Evolutionary conservation across 2,329 filamentous ascomycete genomes (phyloP).

Genomic region (Talaromyces islandicus): DNA sequence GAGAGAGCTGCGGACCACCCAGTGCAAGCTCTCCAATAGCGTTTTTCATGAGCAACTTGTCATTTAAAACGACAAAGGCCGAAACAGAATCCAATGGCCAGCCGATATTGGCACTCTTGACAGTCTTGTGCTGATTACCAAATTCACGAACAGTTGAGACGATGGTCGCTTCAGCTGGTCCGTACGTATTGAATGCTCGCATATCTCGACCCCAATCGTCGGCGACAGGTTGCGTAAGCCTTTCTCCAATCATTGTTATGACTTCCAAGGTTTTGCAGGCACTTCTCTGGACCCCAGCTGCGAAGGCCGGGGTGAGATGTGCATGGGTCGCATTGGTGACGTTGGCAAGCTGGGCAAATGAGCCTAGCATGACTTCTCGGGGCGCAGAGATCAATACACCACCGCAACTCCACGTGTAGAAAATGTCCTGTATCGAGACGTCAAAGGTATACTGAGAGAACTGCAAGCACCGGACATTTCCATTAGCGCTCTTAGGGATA

Average conservation of each 20-base stretch:
- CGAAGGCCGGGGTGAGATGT: slow-evolving; percentile 27
- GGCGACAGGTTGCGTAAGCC: slow-evolving; percentile 24
- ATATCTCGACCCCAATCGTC: slow-evolving; percentile 34
- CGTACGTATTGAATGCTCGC: slow-evolving; percentile 32
- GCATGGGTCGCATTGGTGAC: slow-evolving; percentile 22
- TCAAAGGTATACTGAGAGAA: slow-evolving; percentile 28
- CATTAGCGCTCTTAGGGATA: slow-evolving; percentile 23
- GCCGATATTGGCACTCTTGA: slow-evolving; percentile 3
- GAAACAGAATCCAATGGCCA: slow-evolving; percentile 25
- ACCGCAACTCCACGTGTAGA: slow-evolving; percentile 25
- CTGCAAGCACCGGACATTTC: slow-evolving; percentile 31
- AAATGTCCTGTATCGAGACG: slow-evolving; percentile 28
- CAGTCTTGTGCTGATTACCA: slow-evolving; percentile 17
- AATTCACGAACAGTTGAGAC: slow-evolving; percentile 12
- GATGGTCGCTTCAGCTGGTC: slow-evolving; percentile 1
- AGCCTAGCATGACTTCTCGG: slow-evolving; percentile 23
- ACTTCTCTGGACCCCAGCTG: slow-evolving; percentile 22
- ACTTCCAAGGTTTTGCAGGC: slow-evolving; percentile 25
- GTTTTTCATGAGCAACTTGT: background rate
- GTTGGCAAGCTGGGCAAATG: slow-evolving; percentile 22
- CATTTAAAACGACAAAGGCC: slow-evolving; percentile 13
- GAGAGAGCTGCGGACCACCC: slow-evolving; percentile 1
- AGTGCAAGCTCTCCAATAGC: slow-evolving; percentile 4
- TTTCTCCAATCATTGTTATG: slow-evolving; percentile 31
- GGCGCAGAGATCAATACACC: slow-evolving; percentile 22